Base-by-base conservation (phyloP, 495 filamentous ascomycete genomes). In the Chlorociboria aeruginascens region DNA sequence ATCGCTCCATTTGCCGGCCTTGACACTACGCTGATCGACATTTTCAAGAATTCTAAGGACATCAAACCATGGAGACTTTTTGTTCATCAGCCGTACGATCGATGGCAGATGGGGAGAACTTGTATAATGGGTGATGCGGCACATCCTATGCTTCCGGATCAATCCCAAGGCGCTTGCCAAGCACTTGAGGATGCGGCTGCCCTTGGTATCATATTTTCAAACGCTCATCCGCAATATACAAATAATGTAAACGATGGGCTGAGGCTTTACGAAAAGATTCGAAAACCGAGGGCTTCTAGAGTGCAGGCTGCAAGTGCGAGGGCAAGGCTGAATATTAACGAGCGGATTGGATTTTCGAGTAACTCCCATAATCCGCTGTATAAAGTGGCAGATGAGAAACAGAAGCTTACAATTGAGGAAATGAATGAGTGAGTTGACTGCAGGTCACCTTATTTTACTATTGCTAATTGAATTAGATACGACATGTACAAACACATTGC, bases 111-210 rank as follows among this genome's bases (percentile, higher is more conserved):
- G 20, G 20, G 20, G 4, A 1, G 51, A 54, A 75, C 83, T 38
- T 80, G 75, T 13, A 60, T 86, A 30, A 66, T 85, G 16, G 82
- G 82, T 17, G 82, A 85, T 56, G 75, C 82, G 4, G 81, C 76
- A 42, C 82, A 86, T 55, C 79, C 82, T 2, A 83, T 79, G 61
- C 70, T 84, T 52, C 79, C 79, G 3, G 79, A 82, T 62, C 61
- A 81, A 37, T 43, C 40, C 29, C 51, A 53, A 40, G 54, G 54
- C 16, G 54, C 54, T 10, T 51, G 48, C 29, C 31, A 29, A 42
- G 64, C 70, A 0, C 60, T 71, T 12, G 71, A 74, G 49, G 71
- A 74, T 35, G 69, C 65, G 1, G 70, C 64, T 1, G 63, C 66
- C 6, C 58, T 74, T 2, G 67, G 69, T 0, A 61, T 73, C 2